Evolutionary conservation across 2,329 filamentous ascomycete genomes (phyloP).

Genomic region (Xylaria sp.): DNA sequence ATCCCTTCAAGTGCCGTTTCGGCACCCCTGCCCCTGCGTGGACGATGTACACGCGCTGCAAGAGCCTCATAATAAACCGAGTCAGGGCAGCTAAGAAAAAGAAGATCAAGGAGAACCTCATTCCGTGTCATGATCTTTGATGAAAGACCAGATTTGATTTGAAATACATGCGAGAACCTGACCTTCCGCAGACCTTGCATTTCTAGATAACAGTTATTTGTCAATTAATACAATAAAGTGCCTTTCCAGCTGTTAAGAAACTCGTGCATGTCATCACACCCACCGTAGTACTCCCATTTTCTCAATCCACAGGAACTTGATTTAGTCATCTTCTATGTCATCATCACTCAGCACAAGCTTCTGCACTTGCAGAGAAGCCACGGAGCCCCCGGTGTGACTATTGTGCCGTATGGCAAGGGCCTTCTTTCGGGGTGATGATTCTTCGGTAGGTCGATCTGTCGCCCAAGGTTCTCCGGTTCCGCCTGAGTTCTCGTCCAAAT

Average conservation of each 20-base stretch:
- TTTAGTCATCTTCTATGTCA: conserved; percentile 78
- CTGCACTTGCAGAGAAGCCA: conserved; percentile 57
- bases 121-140: not conserved
- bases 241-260: conserved; percentile 6
- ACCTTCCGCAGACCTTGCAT: not conserved
- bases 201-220: not conserved
- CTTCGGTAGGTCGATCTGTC: conserved; percentile 69
- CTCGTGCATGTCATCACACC: not conserved
- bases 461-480: conserved; percentile 64
- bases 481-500: conserved; percentile 54
- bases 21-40: too few relatives aligned
- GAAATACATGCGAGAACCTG: not conserved
- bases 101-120: not conserved
- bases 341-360: conserved; percentile 82
- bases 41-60: conserved; percentile 13
- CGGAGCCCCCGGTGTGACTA: conserved; percentile 44
- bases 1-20: too few relatives aligned
- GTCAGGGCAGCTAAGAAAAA: not conserved
- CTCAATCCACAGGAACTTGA: not conserved
- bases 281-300: not conserved
- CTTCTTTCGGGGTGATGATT: conserved; percentile 61
- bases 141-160: not conserved
- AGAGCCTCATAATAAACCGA: conserved; percentile 1
- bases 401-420: conserved; percentile 50
- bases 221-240: not conserved